These are phyloP conservation scores for Hericium erinaceus DNA, from an alignment of 768 basidiomycete species.

Conservation along the genomic window DNA sequence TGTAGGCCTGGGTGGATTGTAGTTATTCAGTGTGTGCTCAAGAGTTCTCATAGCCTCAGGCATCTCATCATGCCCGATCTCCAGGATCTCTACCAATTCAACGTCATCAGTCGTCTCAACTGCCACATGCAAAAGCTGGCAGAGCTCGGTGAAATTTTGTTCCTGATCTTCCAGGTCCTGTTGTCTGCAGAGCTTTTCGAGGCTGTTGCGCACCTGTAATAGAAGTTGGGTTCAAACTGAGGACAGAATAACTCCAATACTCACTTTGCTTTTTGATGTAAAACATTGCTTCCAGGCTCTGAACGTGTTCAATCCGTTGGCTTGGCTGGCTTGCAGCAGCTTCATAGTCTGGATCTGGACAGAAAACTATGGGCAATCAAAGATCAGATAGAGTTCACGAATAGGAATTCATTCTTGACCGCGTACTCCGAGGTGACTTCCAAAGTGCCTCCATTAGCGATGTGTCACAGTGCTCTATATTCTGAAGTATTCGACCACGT, in stretches of 20 bases:
- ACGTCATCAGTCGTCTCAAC: conserved; percentile 50
- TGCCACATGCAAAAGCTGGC: conserved; percentile 49
- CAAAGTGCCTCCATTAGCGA: conserved; percentile 43
- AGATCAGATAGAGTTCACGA: background rate
- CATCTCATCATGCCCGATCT: conserved; percentile 58
- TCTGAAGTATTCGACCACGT: conserved; percentile 55
- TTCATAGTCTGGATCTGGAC: conserved; percentile 46
- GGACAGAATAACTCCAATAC: conserved; percentile 19
- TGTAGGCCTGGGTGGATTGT: background rate
- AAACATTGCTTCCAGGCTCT: too few species aligned
- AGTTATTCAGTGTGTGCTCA: conserved; percentile 54
- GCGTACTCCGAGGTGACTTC: conserved; percentile 44
- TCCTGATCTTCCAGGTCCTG: conserved; percentile 41
- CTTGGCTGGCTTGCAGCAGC: conserved; percentile 14
- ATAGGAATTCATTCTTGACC: conserved; percentile 8
- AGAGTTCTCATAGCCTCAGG: conserved; percentile 76
- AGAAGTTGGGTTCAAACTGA: conserved; percentile 14
- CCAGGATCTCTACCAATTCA: conserved; percentile 54
- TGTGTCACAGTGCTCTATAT: conserved; percentile 43
- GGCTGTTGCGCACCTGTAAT: conserved; percentile 1
- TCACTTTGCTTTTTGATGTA: too few species aligned
- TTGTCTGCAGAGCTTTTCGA: conserved; percentile 20
- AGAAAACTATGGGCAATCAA: conserved; percentile 24
- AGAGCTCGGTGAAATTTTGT: conserved; percentile 45
- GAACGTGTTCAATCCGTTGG: too few species aligned